Evolutionary conservation across 2,329 filamentous ascomycete species (phyloP).

Genomic region (Pyricularia pennisetigena): DNA sequence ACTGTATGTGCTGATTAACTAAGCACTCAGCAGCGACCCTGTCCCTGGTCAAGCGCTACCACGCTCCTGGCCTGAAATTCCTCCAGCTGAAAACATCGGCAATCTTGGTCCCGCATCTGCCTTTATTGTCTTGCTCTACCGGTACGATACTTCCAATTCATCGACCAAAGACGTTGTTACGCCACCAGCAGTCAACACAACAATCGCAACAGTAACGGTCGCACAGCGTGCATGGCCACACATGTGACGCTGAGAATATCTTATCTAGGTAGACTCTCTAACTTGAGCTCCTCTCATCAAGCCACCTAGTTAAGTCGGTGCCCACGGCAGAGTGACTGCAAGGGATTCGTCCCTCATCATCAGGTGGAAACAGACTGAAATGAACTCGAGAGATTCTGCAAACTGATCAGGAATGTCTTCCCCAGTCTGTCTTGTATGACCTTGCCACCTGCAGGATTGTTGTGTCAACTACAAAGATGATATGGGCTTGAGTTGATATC

Average conservation of each 20-base stretch:
- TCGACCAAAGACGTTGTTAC: background rate
- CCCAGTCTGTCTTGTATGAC: too few relatives aligned
- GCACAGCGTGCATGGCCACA: background rate
- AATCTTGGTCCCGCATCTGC: background rate
- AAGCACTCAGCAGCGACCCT: background rate
- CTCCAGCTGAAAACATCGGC: background rate
- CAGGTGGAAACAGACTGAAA: background rate
- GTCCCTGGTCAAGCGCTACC: too few relatives aligned
- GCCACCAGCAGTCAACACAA: background rate
- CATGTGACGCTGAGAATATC: background rate
- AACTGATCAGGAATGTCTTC: too few relatives aligned
- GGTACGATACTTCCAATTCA: background rate
- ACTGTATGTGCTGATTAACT: background rate
- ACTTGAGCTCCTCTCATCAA: background rate
- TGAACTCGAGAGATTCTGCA: background rate
- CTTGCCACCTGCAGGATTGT: too few relatives aligned
- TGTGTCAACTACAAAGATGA: too few relatives aligned
- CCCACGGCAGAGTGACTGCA: too few relatives aligned
- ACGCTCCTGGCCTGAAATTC: background rate
- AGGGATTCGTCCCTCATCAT: background rate
- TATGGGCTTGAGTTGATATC: too few relatives aligned
- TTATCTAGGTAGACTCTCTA: too few relatives aligned
- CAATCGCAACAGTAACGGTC: background rate
- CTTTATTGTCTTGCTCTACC: too few relatives aligned
- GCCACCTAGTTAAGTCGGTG: background rate